Percentiles rank a stretch among this genome's conserved stretches.
phyloP scores from a whole-genome alignment of 805 yeast genomes.

The Helenozyma baotianmanensis region DNA sequence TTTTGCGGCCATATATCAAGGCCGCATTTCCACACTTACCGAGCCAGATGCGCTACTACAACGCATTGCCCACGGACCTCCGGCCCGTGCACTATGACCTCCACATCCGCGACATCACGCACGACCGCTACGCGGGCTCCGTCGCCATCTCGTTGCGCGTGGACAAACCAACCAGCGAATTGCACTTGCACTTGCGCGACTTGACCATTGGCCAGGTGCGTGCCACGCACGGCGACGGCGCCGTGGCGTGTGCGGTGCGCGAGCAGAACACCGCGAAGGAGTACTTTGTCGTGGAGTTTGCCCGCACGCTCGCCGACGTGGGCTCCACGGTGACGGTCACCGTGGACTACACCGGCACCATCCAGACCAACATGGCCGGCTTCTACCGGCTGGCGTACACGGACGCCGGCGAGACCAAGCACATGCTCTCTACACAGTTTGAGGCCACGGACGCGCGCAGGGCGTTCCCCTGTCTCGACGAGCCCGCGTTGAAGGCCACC shows the following conservation, averaged over 20 bases:
- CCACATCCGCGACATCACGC: constrained; percentile 45
- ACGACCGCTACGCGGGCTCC: constrained; percentile 43
- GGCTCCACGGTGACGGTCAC: constrained; percentile 24
- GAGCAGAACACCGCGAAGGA: constrained; percentile 52
- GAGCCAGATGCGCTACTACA: constrained; percentile 31
- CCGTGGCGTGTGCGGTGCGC: constrained; percentile 19
- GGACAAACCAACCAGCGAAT: constrained; percentile 34
- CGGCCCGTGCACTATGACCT: constrained; percentile 73
- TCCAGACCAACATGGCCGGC: constrained; percentile 55
- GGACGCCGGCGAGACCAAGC: constrained; percentile 32
- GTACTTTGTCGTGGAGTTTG: constrained; percentile 57
- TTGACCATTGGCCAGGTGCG: constrained; percentile 23
- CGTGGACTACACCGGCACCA: constrained; percentile 37
- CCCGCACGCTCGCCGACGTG: constrained; percentile 21
- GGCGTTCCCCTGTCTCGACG: constrained; percentile 57
- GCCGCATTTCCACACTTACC: no score
- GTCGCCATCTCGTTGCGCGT: constrained; percentile 47
- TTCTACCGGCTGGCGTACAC: constrained; percentile 46
- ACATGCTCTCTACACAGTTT: constrained; percentile 50
- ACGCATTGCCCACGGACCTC: constrained; percentile 58
- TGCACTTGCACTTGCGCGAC: constrained; percentile 48
- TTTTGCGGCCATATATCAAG: no score
- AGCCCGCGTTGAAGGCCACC: constrained; percentile 53
- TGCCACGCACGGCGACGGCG: constrained; percentile 21
- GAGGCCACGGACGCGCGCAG: constrained; percentile 58